Evolutionary conservation across 169 alveolate species (phyloP).

Genomic region (Plasmodium inui): DNA sequence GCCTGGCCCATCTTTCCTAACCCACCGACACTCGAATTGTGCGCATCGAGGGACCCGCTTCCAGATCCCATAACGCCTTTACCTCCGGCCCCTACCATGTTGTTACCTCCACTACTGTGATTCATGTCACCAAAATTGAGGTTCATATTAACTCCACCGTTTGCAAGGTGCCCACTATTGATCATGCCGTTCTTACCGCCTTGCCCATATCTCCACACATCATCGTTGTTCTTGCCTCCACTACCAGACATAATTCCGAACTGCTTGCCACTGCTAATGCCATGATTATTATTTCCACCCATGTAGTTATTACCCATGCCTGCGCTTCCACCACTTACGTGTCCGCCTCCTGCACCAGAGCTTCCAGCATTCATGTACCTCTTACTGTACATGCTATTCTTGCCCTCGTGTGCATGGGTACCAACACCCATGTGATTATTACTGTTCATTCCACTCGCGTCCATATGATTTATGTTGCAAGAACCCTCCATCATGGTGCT

Average conservation of each 20-base stretch:
- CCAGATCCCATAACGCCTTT: background rate
- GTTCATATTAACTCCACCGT: background rate
- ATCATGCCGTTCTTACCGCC: background rate
- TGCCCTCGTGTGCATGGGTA: background rate
- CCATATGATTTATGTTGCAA: constrained; percentile 5
- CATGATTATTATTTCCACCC: constrained; percentile 3
- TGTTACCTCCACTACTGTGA: background rate
- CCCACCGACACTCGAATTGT: background rate
- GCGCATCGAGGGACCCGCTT: background rate
- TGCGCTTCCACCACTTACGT: background rate
- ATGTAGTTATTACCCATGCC: background rate
- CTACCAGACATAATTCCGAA: background rate
- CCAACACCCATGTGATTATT: background rate
- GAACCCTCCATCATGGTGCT: constrained; percentile 20
- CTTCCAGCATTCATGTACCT: background rate
- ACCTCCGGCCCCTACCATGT: background rate
- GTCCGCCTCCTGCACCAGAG: background rate
- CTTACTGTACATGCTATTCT: background rate
- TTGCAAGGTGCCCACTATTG: background rate
- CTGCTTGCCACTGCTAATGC: background rate
- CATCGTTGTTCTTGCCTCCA: constrained; percentile 23
- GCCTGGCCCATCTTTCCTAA: background rate
- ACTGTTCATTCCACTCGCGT: background rate
- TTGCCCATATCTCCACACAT: constrained; percentile 23
- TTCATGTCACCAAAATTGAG: constrained; percentile 9